These are phyloP conservation scores for Cordyceps fumosorosea DNA, from an alignment of 2,329 filamentous ascomycete species.

Conservation along the genomic window DNA sequence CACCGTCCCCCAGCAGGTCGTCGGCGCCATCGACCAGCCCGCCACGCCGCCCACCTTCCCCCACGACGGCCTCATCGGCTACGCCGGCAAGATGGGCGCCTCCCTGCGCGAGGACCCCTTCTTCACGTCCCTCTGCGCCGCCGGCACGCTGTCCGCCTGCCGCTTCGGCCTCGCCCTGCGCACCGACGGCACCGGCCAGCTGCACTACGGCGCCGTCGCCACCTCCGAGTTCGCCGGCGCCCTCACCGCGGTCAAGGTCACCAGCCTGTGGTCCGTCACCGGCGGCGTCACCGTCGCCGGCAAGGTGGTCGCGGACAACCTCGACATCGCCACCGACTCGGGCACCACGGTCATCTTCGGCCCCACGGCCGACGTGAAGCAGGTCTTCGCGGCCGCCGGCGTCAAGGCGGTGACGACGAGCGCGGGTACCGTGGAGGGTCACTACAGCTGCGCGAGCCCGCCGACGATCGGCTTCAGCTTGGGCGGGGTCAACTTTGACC, in stretches of 20 bases:
- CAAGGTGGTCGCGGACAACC: not conserved
- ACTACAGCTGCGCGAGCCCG: conserved; percentile 15
- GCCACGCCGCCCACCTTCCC: conserved; percentile 15
- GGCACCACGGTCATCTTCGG: conserved; percentile 18
- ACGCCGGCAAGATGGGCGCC: conserved; percentile 10
- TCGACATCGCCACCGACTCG: conserved; percentile 16
- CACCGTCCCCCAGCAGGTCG: conserved; percentile 14
- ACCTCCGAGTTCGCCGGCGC: conserved; percentile 12
- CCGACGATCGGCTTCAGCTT: conserved; percentile 16
- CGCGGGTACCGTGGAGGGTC: conserved; percentile 14
- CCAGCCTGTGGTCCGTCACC: conserved; percentile 12
- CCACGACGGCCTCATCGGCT: conserved; percentile 18
- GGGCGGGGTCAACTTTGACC: conserved; percentile 15
- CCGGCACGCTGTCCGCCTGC: conserved; percentile 15
- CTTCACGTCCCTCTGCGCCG: conserved; percentile 16
- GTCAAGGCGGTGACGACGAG: conserved; percentile 11
- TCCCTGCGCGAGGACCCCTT: conserved; percentile 14
- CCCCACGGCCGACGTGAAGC: conserved; percentile 12
- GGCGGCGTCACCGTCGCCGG: conserved; percentile 15
- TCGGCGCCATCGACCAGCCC: conserved; percentile 15
- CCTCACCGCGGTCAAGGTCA: conserved; percentile 4
- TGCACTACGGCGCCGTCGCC: conserved; percentile 18
- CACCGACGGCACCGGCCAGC: conserved; percentile 16
- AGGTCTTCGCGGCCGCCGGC: conserved; percentile 15
- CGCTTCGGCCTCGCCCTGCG: conserved; percentile 18